These are phyloP conservation scores for Leavenworthia alabamica DNA, from an alignment of 345 rosid genomes.

Conservation along the genomic window DNA sequence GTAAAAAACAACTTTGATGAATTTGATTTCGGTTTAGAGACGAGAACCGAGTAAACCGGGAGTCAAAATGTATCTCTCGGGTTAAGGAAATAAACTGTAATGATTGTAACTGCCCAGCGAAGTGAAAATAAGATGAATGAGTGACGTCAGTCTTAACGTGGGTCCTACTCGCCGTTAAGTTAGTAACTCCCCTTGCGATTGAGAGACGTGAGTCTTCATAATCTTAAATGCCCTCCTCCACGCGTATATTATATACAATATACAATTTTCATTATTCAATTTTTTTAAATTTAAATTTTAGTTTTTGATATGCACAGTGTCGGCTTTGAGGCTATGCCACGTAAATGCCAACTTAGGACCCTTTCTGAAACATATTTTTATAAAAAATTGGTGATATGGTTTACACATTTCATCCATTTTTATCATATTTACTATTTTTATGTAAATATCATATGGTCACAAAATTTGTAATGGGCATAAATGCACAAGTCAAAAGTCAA, in stretches of 20 bases:
- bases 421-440: too few relatives aligned
- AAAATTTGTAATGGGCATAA: not conserved
- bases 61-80: slow-evolving; percentile 17
- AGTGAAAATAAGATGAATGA: slow-evolving; percentile 12
- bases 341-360: too few relatives aligned
- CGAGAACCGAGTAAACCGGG: slow-evolving; percentile 7
- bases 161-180: slow-evolving; percentile 51
- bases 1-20: not conserved
- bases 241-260: not conserved
- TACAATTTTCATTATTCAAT: not conserved
- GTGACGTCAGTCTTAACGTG: slow-evolving; percentile 35
- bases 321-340: too few relatives aligned
- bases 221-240: slow-evolving; percentile 1
- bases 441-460: not conserved
- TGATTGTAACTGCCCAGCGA: slow-evolving; percentile 45
- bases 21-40: slow-evolving; percentile 10
- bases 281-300: not conserved
- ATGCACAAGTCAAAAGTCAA: slow-evolving; percentile 3
- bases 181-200: slow-evolving; percentile 38
- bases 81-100: not conserved
- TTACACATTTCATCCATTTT: too few relatives aligned
- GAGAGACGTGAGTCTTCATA: too few relatives aligned
- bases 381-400: too few relatives aligned
- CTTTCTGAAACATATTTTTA: too few relatives aligned
- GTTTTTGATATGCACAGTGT: not conserved